These are phyloP conservation scores for Tetrahymena malaccensis DNA, from an alignment of 73 alveolate genomes.

Conservation along the genomic window DNA sequence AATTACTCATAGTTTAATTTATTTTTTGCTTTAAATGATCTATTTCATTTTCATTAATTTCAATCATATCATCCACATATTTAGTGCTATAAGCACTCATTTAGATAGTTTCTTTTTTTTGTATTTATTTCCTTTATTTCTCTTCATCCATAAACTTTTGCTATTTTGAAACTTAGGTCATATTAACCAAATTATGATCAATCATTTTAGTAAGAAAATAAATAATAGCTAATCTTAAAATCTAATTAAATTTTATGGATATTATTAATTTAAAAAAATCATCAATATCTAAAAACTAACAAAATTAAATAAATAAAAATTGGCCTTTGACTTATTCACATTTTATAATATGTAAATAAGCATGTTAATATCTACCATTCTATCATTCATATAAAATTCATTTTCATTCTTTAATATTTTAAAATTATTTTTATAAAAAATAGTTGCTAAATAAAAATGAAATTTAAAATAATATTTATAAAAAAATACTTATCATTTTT, in stretches of 20 bases:
- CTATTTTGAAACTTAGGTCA: not conserved
- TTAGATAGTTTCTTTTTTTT: not conserved
- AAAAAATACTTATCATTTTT: too few species aligned
- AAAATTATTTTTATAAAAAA: too few species aligned
- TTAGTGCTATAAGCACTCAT: not conserved
- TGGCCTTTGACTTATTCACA: not conserved
- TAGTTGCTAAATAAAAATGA: too few species aligned
- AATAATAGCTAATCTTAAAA: not conserved
- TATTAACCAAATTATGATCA: not conserved
- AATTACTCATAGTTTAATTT: not conserved
- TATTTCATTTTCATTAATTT: not conserved
- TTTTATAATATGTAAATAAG: not conserved
- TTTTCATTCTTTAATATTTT: too few species aligned
- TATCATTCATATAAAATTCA: too few species aligned
- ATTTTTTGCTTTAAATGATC: not conserved
- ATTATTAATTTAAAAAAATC: not conserved
- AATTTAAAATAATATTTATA: too few species aligned
- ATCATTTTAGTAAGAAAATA: not conserved
- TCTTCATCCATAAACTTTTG: not conserved
- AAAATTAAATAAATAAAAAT: too few species aligned
- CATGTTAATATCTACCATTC: too few species aligned
- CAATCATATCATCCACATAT: not conserved
- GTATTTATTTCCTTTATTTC: not conserved
- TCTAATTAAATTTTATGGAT: not conserved
- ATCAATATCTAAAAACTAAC: not conserved